Evolutionary conservation across 257 asterid species (phyloP).

Genomic region (Lycium ferocissimum): DNA sequence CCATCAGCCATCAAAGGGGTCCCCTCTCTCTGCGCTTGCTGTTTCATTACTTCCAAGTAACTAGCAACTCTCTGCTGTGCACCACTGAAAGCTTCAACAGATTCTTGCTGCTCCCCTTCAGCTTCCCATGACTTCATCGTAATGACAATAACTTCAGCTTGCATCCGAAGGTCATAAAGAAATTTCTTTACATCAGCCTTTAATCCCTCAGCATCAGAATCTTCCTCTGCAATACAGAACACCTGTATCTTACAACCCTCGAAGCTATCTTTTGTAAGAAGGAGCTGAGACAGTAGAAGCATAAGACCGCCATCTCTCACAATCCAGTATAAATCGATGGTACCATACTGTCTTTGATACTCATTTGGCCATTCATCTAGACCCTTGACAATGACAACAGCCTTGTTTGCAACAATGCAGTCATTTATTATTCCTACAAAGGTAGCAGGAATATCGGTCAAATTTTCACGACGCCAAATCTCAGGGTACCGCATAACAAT

Average conservation of each 20-base stretch:
- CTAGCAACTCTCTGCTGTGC: slow-evolving; percentile 71
- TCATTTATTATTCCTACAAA: slow-evolving; percentile 92
- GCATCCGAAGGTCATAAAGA: slow-evolving; percentile 95
- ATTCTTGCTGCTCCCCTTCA: slow-evolving; percentile 71
- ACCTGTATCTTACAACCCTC: slow-evolving; percentile 98
- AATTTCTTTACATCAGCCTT: slow-evolving; percentile 89
- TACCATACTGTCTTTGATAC: slow-evolving; percentile 93
- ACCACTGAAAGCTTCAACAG: slow-evolving; percentile 72
- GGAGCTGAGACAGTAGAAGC: slow-evolving; percentile 97
- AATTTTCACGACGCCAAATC: slow-evolving; percentile 93
- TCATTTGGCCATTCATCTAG: slow-evolving; percentile 99
- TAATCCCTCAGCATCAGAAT: slow-evolving; percentile 90
- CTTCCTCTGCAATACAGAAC: slow-evolving; percentile 97
- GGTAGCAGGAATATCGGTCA: slow-evolving; percentile 84
- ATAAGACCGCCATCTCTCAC: slow-evolving; percentile 97
- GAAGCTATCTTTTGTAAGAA: slow-evolving; percentile 85
- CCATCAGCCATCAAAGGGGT: slow-evolving; percentile 77
- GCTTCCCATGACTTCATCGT: slow-evolving; percentile 97
- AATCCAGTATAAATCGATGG: slow-evolving; percentile 94
- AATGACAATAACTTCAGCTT: slow-evolving; percentile 91
- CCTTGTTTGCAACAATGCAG: slow-evolving; percentile 96
- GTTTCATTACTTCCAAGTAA: slow-evolving; percentile 68
- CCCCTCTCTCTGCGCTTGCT: slow-evolving; percentile 61
- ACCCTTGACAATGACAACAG: slow-evolving; percentile 94
- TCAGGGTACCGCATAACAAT: slow-evolving; percentile 97